Evolutionary conservation across 2,329 filamentous ascomycete species (phyloP), one percentile per base, ranked within the genome.

Genomic region (Venturia aucupariae): DNA sequence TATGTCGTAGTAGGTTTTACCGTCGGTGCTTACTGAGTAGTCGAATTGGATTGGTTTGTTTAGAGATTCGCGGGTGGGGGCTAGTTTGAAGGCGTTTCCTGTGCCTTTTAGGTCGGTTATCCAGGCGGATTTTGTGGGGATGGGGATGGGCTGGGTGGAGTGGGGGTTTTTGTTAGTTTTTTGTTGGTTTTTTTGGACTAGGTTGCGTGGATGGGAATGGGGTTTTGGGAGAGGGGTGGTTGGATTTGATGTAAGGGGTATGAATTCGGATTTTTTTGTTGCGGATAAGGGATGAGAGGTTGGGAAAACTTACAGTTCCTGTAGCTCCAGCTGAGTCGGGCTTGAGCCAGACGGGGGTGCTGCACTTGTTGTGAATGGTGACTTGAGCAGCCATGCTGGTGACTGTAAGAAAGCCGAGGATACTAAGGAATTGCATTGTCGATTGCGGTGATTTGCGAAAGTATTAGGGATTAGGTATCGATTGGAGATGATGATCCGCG

Each of bases 1-100:
- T 27, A 61, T 13, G 38, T 61, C 59, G 59, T 61, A 61, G 35
- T 61, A 61, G 27, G 17, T n/a, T 3, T 27, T 1, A 4, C 38
- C 38, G 59, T 61, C 59, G 11, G 38, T 3, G 17, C 27, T 11
- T 35, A 61, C 42, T 17, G 32, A 35, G 42, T 61, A 61, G 15
- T 61, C 59, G 59, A 61, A 61, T 27, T 46, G 38, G n/a, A 61
- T 42, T 17, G 59, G 59, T 32, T 38, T 35, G 51, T 35, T 15
- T 27, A 57, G 51, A 30, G 51, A 57, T 30, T 32, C 30, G 27
- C 5, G 17, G 27, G 51, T n/a, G 51, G 51, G 10, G 51, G 51
- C 27, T 13, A 57, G 51, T 57, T 57, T 57, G 51, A 57, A 57
- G 30, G 51, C 51, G 30, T 57, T 57, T 19, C 51, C 51, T 15